phyloP scores from a whole-genome alignment of 2,329 filamentous ascomycete species.

The Epichloe bromicola region DNA sequence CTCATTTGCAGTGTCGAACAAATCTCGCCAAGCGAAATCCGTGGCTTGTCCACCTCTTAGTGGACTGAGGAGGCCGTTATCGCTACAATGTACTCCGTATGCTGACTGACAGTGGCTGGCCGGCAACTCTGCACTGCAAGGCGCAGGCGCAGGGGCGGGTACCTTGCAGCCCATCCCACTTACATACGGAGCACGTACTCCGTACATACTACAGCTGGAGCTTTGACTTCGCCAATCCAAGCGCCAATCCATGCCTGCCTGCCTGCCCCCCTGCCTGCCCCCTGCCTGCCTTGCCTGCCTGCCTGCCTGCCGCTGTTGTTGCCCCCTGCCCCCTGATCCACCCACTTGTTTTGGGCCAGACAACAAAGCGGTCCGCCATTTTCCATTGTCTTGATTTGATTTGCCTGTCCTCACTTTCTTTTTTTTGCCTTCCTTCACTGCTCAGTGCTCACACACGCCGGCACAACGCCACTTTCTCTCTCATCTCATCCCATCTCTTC shows the following conservation, averaged over 20 bases:
- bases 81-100: not conserved
- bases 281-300: not conserved
- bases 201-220: not conserved
- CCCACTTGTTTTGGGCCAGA: not conserved
- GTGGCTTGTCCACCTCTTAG: not conserved
- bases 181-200: too few species aligned
- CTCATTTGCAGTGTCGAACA: too few species aligned
- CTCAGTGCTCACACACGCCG: too few species aligned
- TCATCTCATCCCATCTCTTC: not conserved
- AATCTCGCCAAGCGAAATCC: not conserved
- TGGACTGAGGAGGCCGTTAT: too few species aligned
- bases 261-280: not conserved
- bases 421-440: not conserved
- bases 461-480: too few species aligned
- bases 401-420: not conserved
- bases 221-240: not conserved
- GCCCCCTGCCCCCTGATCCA: not conserved
- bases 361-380: not conserved
- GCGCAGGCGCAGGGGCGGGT: not conserved
- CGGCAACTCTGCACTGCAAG: not conserved
- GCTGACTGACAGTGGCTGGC: not conserved
- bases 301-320: too few species aligned
- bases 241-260: not conserved
- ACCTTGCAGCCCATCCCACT: constrained; percentile 2
- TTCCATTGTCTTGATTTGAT: not conserved